phyloP scores from a whole-genome alignment of 306 rosid genomes.

The Cicer cuneatum region DNA sequence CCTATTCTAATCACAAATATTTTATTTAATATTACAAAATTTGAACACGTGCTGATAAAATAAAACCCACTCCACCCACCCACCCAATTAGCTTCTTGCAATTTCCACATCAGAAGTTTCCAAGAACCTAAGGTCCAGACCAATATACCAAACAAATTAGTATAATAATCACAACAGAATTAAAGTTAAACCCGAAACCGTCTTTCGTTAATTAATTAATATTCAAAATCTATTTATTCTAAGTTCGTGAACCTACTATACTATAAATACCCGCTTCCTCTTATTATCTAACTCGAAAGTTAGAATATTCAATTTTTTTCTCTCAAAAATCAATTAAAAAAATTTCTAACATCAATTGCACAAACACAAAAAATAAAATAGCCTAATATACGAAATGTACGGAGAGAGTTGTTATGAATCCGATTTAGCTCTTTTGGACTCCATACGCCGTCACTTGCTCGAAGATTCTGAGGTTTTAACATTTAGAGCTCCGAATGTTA shows the following conservation, averaged over 20 bases:
- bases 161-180: not conserved
- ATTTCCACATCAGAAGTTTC: slow-evolving; percentile 56
- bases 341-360: not conserved
- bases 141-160: not conserved
- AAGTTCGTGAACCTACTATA: slow-evolving; percentile 54
- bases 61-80: not conserved
- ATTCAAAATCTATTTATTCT: not conserved
- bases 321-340: not conserved
- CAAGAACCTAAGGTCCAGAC: slow-evolving; percentile 39
- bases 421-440: slow-evolving; percentile 55
- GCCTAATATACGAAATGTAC: slow-evolving; percentile 38
- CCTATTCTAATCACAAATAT: not conserved
- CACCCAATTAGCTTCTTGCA: slow-evolving; percentile 28
- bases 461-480: slow-evolving; percentile 54
- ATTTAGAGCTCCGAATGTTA: slow-evolving; percentile 32
- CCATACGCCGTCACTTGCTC: slow-evolving; percentile 72
- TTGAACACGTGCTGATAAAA: slow-evolving; percentile 54
- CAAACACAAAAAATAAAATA: not conserved
- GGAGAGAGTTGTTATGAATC: slow-evolving; percentile 48
- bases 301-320: slow-evolving; percentile 38
- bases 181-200: not conserved
- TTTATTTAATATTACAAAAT: not conserved
- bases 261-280: slow-evolving; percentile 50
- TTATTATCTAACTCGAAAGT: not conserved
- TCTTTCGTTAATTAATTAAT: not conserved